phyloP scores from a whole-genome alignment of 78 protist genomes.

The Guillardia theta region DNA sequence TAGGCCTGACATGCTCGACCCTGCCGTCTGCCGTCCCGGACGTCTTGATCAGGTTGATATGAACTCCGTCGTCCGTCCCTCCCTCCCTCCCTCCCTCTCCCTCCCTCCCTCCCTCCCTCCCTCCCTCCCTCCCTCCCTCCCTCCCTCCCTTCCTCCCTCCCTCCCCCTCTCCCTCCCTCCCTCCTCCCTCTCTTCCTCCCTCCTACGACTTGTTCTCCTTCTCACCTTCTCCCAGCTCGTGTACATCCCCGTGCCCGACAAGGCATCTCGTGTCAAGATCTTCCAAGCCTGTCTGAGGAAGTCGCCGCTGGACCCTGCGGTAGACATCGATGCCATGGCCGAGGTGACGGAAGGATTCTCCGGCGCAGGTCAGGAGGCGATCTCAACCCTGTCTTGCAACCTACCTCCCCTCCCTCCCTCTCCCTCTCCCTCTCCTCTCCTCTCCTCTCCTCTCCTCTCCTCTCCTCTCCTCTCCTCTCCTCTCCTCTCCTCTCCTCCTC shows the following conservation, averaged over 20 bases:
- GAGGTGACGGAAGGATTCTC: conserved; percentile 14
- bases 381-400: background rate
- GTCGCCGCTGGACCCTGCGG: conserved; percentile 29
- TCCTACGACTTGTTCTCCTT: conserved; percentile 16
- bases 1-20: conserved; percentile 33
- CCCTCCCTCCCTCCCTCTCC: background rate
- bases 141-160: background rate
- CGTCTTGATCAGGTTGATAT: background rate
- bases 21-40: conserved; percentile 35
- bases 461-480: background rate
- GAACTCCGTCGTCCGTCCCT: background rate
- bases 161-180: background rate
- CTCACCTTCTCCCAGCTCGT: conserved; percentile 21
- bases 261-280: background rate
- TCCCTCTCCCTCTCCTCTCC: background rate
- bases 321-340: background rate
- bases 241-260: conserved; percentile 55
- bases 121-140: conserved; percentile 15
- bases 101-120: background rate
- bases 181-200: background rate
- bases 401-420: background rate
- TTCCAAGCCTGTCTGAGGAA: conserved; percentile 40
- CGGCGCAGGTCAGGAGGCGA: background rate
- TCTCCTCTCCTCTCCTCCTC: background rate
- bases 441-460: background rate